A percentile compares a stretch with the other conserved stretches of the same genome.
Conservation (phyloP, 164 flowering plant species). For the Stephania japonica region DNA sequence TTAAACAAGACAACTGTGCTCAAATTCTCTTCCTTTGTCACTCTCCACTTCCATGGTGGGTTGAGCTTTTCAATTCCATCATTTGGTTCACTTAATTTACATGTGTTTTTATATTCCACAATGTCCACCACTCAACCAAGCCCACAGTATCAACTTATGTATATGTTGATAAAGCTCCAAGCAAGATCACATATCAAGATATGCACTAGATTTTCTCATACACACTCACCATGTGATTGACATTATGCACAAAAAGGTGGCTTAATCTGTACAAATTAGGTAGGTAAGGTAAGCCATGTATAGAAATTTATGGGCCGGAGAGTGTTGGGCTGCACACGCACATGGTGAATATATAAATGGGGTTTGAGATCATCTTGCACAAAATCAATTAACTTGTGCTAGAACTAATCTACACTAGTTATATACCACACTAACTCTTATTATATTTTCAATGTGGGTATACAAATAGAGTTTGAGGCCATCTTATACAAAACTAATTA, state of each 20-base stretch:
- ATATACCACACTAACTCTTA: too few relatives aligned
- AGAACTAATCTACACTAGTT: too few relatives aligned
- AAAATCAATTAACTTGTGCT: too few relatives aligned
- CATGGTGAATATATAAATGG: too few relatives aligned
- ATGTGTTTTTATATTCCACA: not conserved
- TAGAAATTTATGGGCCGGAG: too few relatives aligned
- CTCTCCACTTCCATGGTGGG: constrained; percentile 12
- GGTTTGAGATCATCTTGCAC: too few relatives aligned
- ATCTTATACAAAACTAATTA: too few relatives aligned
- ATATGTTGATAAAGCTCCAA: not conserved
- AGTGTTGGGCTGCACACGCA: too few relatives aligned
- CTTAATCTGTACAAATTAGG: not conserved
- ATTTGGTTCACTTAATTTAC: not conserved
- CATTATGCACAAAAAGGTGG: not conserved
- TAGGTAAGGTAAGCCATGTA: constrained; percentile 14
- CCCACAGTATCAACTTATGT: not conserved
- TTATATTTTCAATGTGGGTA: too few relatives aligned
- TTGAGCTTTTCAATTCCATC: not conserved
- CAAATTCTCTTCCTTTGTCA: constrained; percentile 8
- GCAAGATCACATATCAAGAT: not conserved
- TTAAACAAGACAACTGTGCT: not conserved
- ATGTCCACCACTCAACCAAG: constrained; percentile 8
- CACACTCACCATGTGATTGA: not conserved
- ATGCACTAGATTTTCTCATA: not conserved
- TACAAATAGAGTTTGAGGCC: too few relatives aligned